These are phyloP conservation scores for Solanum gracilifrons DNA, from an alignment of 257 asterid genomes.

Conservation along the genomic window DNA sequence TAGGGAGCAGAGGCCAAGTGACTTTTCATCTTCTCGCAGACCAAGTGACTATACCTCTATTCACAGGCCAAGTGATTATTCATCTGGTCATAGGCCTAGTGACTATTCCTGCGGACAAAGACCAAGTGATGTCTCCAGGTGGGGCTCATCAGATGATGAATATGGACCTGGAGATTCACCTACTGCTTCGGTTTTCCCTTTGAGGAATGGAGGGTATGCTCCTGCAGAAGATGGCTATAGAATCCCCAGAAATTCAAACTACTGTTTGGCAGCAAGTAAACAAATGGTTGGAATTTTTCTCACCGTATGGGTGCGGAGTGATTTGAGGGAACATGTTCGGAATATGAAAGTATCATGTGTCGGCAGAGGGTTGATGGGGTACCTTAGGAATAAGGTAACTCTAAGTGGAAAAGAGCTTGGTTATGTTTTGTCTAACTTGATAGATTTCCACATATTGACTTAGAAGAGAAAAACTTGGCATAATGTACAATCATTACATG, in stretches of 20 bases:
- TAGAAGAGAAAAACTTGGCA: background rate
- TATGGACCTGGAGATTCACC: constrained; percentile 46
- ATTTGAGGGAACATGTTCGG: constrained; percentile 9
- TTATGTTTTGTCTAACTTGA: background rate
- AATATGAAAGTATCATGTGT: constrained; percentile 19
- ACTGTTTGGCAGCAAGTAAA: constrained; percentile 17
- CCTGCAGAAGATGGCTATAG: constrained; percentile 46
- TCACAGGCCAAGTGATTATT: constrained; percentile 71
- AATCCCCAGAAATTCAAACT: constrained; percentile 10
- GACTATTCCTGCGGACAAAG: constrained; percentile 52
- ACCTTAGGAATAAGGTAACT: constrained; percentile 20
- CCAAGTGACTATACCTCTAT: constrained; percentile 68
- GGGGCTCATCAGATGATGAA: constrained; percentile 53
- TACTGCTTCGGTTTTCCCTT: constrained; percentile 30
- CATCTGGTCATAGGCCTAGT: constrained; percentile 64
- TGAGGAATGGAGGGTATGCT: constrained; percentile 20
- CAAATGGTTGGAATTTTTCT: constrained; percentile 27
- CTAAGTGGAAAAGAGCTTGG: background rate
- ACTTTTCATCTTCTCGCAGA: constrained; percentile 50
- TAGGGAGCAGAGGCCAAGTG: constrained; percentile 45
- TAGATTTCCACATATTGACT: background rate
- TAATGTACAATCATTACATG: background rate
- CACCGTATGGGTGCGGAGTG: constrained; percentile 14
- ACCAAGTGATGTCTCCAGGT: constrained; percentile 81
- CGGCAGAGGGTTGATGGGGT: constrained; percentile 21